Conservation (phyloP, 805 yeast genomes). For the Ogataea pilisensis region DNA sequence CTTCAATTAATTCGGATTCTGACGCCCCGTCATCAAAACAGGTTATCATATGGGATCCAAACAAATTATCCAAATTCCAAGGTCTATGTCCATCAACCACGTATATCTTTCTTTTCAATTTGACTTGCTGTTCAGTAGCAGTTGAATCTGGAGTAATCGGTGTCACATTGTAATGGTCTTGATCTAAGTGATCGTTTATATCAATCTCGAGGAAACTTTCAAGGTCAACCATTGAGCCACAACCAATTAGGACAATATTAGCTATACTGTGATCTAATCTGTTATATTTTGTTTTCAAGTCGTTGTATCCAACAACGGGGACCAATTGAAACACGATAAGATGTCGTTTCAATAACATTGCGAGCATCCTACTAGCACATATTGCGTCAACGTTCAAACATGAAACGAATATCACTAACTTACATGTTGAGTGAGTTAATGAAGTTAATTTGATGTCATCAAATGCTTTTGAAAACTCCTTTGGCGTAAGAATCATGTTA, state of each 20-base stretch:
- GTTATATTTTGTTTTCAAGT: constrained; percentile 58
- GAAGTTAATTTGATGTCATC: constrained; percentile 65
- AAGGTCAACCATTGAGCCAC: constrained; percentile 89
- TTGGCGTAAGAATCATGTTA: constrained; percentile 70
- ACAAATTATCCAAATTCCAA: constrained; percentile 91
- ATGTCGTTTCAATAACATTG: constrained; percentile 68
- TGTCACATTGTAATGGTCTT: constrained; percentile 20
- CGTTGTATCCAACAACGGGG: constrained; percentile 91
- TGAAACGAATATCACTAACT: constrained; percentile 80
- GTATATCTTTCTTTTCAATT: constrained; percentile 58
- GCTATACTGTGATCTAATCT: constrained; percentile 70
- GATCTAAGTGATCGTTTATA: constrained; percentile 45
- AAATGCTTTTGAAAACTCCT: constrained; percentile 64
- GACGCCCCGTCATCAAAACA: constrained; percentile 87
- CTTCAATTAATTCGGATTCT: constrained; percentile 52
- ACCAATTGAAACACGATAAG: constrained; percentile 82
- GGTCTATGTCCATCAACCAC: constrained; percentile 92
- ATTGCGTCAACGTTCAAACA: constrained; percentile 89
- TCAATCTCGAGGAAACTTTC: constrained; percentile 69
- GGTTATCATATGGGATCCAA: constrained; percentile 70
- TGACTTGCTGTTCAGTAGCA: constrained; percentile 26
- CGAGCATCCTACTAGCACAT: constrained; percentile 78
- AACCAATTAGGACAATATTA: constrained; percentile 78
- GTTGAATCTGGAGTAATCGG: constrained; percentile 25
- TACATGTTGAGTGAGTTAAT: constrained; percentile 88